phyloP scores from a whole-genome alignment of 2,329 filamentous ascomycete genomes.

The Apiospora saccharicola region DNA sequence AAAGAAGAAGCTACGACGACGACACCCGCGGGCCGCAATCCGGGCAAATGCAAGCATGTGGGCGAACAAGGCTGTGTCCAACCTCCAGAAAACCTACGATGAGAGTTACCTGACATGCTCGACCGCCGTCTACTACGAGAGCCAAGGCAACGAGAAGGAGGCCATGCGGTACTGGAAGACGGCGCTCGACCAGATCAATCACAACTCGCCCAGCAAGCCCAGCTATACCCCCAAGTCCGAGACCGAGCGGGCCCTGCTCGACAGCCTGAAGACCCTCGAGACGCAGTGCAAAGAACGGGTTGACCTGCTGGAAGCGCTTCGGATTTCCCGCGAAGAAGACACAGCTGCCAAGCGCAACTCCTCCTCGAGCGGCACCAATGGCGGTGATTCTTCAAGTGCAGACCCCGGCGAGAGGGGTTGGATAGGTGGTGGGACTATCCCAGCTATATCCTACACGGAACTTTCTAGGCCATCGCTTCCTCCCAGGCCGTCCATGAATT shows the following conservation, averaged over 20 bases:
- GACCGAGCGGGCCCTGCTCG: slow-evolving; percentile 82
- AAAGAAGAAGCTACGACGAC: not conserved
- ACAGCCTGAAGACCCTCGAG: slow-evolving; percentile 84
- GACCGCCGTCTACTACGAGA: slow-evolving; percentile 95
- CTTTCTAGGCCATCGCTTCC: slow-evolving; percentile 74
- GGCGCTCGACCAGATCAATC: slow-evolving; percentile 87
- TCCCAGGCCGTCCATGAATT: slow-evolving; percentile 60
- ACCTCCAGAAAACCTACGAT: slow-evolving; percentile 96
- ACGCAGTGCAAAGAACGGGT: slow-evolving; percentile 93
- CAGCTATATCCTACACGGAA: slow-evolving; percentile 79
- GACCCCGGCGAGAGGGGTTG: slow-evolving; percentile 57
- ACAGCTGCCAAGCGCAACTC: slow-evolving; percentile 37
- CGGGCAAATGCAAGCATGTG: slow-evolving; percentile 51
- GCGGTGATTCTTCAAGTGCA: slow-evolving; percentile 29
- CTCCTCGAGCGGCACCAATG: slow-evolving; percentile 14
- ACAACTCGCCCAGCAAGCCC: slow-evolving; percentile 79
- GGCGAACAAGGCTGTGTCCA: slow-evolving; percentile 65
- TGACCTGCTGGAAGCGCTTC: slow-evolving; percentile 83
- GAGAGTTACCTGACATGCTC: slow-evolving; percentile 95
- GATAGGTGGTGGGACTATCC: slow-evolving; percentile 84
- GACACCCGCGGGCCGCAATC: slow-evolving; percentile 11
- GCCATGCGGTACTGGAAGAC: slow-evolving; percentile 89
- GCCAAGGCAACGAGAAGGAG: slow-evolving; percentile 89
- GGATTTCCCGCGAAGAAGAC: slow-evolving; percentile 65
- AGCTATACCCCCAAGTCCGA: slow-evolving; percentile 77